phyloP scores from a whole-genome alignment of 2,329 filamentous ascomycete genomes.

The Celoporthe dispersa region DNA sequence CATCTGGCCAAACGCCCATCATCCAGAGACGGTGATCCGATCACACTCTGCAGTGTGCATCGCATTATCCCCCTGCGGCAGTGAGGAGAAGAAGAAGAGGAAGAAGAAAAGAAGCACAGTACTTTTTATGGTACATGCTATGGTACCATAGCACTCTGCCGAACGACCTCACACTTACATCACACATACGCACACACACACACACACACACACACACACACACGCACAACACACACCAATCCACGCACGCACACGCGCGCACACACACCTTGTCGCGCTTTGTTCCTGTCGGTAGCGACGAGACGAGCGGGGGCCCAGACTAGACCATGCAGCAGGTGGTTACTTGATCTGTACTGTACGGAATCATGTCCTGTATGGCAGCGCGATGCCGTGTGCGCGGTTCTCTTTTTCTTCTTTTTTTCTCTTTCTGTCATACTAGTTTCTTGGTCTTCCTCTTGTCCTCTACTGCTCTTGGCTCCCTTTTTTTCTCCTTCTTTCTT shows the following conservation, averaged over 20 bases:
- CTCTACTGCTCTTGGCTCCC: background rate
- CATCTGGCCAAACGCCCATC: slow-evolving; percentile 23
- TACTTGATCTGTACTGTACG: background rate
- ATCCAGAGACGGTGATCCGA: slow-evolving; percentile 23
- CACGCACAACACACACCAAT: too few species aligned
- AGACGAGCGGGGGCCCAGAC: slow-evolving; percentile 20
- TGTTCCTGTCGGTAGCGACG: slow-evolving; percentile 15
- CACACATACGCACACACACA: background rate
- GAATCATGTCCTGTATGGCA: slow-evolving; percentile 5
- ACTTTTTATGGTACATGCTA: background rate
- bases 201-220: slow-evolving; percentile 1
- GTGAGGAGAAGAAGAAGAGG: too few species aligned
- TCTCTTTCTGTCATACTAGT: background rate
- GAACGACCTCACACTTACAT: background rate
- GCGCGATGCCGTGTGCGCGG: slow-evolving; percentile 17
- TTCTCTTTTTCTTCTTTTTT: slow-evolving; percentile 16
- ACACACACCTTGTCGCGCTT: slow-evolving; percentile 16
- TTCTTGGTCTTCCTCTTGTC: slow-evolving; percentile 15
- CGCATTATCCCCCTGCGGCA: slow-evolving; percentile 18
- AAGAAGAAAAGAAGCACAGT: background rate
- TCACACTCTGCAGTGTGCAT: slow-evolving; percentile 27
- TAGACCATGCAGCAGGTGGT: slow-evolving; percentile 1
- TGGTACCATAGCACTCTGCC: background rate
- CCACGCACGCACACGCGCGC: background rate
- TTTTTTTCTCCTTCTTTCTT: background rate